These are phyloP conservation scores for Tetrapisispora arboricola DNA, from an alignment of 805 yeast genomes.

Conservation along the genomic window DNA sequence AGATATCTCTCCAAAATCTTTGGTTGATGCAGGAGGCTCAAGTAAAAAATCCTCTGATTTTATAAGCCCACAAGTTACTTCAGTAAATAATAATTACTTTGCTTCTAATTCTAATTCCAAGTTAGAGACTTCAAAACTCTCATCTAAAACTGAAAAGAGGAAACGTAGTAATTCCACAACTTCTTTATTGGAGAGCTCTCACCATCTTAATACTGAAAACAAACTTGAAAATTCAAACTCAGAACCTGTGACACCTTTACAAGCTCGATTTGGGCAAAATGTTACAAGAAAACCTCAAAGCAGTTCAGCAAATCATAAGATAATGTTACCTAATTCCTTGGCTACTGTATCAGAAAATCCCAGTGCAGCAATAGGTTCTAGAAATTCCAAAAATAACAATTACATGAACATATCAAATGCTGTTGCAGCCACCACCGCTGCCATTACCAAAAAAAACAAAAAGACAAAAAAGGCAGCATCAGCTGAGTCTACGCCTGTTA, in stretches of 20 bases:
- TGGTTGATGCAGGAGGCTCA: not conserved
- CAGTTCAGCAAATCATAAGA: constrained; percentile 4
- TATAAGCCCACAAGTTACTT: not conserved
- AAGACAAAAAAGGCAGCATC: constrained; percentile 1
- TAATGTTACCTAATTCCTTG: constrained; percentile 9
- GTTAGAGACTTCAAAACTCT: not conserved
- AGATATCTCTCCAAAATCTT: not conserved
- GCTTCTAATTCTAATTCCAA: not conserved
- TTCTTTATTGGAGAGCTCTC: not conserved
- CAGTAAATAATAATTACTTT: not conserved
- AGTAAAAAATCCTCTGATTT: not conserved
- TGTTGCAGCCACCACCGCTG: constrained; percentile 5
- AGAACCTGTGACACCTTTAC: constrained; percentile 5
- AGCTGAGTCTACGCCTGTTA: constrained; percentile 8
- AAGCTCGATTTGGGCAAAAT: not conserved
- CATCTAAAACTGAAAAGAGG: not conserved
- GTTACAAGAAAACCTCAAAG: not conserved
- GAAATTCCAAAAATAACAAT: not conserved
- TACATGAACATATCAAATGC: constrained; percentile 5
- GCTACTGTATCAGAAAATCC: constrained; percentile 11
- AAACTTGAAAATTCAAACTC: not conserved
- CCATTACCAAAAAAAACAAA: constrained; percentile 4
- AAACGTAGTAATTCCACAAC: constrained; percentile 4
- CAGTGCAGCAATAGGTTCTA: not conserved
- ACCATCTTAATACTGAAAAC: not conserved